Conservation (phyloP, 2,329 filamentous ascomycete genomes). For the Neoarthrinium moseri region DNA sequence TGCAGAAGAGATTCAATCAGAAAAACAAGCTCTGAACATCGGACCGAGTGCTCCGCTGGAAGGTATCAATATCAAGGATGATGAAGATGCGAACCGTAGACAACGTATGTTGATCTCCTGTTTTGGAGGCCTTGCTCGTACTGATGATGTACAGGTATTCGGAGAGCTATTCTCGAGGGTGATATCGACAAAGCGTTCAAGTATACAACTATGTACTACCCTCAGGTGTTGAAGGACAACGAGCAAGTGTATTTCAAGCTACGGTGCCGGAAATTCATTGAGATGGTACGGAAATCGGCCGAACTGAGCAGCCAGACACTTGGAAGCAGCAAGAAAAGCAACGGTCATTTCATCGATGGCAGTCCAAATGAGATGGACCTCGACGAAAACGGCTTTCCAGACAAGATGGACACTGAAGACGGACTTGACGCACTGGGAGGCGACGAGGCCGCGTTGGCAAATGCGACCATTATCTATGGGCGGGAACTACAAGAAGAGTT, state of each 20-base stretch:
- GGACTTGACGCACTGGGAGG: slow-evolving; percentile 23
- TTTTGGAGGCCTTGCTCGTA: not conserved
- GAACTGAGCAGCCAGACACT: slow-evolving; percentile 56
- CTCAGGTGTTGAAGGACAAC: slow-evolving; percentile 75
- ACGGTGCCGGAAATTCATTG: slow-evolving; percentile 88
- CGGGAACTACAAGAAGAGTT: slow-evolving; percentile 78
- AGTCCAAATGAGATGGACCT: slow-evolving; percentile 58
- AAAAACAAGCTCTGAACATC: slow-evolving; percentile 68
- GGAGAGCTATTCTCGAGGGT: slow-evolving; percentile 82
- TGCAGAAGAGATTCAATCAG: slow-evolving; percentile 72
- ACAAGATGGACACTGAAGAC: slow-evolving; percentile 57
- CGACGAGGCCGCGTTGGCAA: slow-evolving; percentile 49
- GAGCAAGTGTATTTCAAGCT: slow-evolving; percentile 85
- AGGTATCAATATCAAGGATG: slow-evolving; percentile 70
- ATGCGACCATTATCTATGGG: slow-evolving; percentile 75
- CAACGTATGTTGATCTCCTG: slow-evolving; percentile 65
- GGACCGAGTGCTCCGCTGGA: slow-evolving; percentile 51
- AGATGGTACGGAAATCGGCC: slow-evolving; percentile 80
- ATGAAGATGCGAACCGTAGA: slow-evolving; percentile 81
- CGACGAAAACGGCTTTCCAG: slow-evolving; percentile 36
- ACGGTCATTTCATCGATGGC: slow-evolving; percentile 39
- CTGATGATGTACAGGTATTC: slow-evolving; percentile 63
- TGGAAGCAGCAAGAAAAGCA: slow-evolving; percentile 40
- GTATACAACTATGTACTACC: slow-evolving; percentile 75
- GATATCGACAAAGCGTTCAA: slow-evolving; percentile 91